Base-by-base conservation (phyloP, 805 yeast species). In the Teunomyces tritomae region DNA sequence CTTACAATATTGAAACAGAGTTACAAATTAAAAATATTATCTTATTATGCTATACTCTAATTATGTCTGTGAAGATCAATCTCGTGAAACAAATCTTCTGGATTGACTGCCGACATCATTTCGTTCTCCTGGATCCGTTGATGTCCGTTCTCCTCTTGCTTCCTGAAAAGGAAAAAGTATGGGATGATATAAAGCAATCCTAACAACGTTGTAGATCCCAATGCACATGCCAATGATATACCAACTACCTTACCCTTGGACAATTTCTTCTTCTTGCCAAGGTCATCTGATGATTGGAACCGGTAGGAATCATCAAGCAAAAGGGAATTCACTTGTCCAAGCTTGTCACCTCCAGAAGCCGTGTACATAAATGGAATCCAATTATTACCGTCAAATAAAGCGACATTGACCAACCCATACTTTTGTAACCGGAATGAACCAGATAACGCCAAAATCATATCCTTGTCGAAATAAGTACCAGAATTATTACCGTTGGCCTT, bases 321-420 rank as follows among this genome's bases (percentile, higher is more conserved):
- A 20, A 73, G 49, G 2, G 71, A 52, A 39, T 62, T 57, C 10
- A 73, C 54, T 0, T 48, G 43, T 4, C 78, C 78, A 4, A 67
- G 37, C 28, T 53, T 41, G 27, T 50, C 52, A 8, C 49, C 39
- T 1, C 40, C 36, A 1, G 50, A 49, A 8, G 56, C 43, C 1
- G 86, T 66, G 50, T 78, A 77, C 2, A 81, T 59, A 49, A 75
- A 80, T 9, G 96, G 96, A 28, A 67, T 57, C 96, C 96, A 89
- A 6, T 55, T 43, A 0, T 68, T 53, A 1, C 95, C 90, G 58
- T 88, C 82, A 64, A 64, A 88, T 27, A 79, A 65, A 0, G 91
- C 92, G 26, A 82, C 73, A 34, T 83, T 78, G 2, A 79, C 81
- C 24, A 65, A 59, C 0, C 91, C 94, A 57, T 77, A 82, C 2